Conservation (phyloP, 148 eudicot species). For the Nepenthes mirabilis region DNA sequence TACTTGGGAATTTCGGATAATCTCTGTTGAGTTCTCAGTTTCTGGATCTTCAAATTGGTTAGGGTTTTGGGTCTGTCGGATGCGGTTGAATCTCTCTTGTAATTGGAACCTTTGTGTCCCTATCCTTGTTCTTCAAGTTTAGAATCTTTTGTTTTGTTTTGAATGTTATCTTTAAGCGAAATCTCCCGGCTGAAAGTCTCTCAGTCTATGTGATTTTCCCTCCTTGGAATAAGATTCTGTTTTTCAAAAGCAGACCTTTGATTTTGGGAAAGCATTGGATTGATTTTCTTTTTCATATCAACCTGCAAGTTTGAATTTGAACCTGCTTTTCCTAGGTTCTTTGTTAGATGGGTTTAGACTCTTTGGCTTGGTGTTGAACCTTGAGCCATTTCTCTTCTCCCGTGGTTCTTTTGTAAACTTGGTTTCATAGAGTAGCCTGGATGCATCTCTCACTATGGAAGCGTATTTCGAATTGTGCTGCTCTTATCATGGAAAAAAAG, state of each 20-base stretch:
- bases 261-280: slow-evolving; percentile 18
- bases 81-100: no score
- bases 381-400: slow-evolving; percentile 1
- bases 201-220: not conserved
- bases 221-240: slow-evolving; percentile 1
- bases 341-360: not conserved
- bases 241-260: slow-evolving; percentile 19
- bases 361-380: slow-evolving; percentile 11
- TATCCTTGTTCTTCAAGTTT: no score
- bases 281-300: slow-evolving; percentile 15
- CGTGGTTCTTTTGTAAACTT: not conserved
- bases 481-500: slow-evolving; percentile 67
- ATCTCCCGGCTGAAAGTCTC: no score
- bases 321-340: slow-evolving; percentile 13
- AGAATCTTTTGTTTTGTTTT: no score
- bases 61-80: no score
- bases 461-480: slow-evolving; percentile 77
- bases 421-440: slow-evolving; percentile 15
- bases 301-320: slow-evolving; percentile 24
- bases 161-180: no score
- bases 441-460: slow-evolving; percentile 99
- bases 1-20: no score
- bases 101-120: no score
- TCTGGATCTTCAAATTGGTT: no score
- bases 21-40: no score